Base-by-base conservation (phyloP, 805 yeast genomes). In the Spathaspora passalidarum region DNA sequence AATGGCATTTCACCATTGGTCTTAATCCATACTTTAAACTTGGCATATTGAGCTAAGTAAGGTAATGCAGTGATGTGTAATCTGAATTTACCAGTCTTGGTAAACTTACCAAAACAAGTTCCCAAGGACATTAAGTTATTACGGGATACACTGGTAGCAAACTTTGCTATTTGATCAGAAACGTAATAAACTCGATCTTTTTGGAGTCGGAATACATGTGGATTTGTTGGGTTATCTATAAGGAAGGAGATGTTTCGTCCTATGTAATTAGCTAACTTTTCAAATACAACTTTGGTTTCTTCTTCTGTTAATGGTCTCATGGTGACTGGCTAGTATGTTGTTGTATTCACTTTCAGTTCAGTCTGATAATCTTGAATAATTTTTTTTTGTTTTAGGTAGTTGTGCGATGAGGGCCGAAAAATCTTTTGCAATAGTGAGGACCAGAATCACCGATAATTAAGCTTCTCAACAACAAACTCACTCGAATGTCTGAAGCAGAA, bases 1-100 rank as follows among this genome's bases (percentile, higher is more conserved):
- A 86, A 94, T 11, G 99, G 98, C 99, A 94, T 94, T 68, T 94
- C 99, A 57, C 99, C 99, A 62, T 94, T 94, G 43, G 82, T 83
- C 66, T 94, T 94, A 68, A 94, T 88, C 99, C 99, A 94, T 35
- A 94, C 75, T 69, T 92, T 94, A 72, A 84, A 90, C 65, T 87
- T 88, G 42, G 99, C 97, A 62, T 85, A 84, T 56, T 88, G 85
- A 2, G 96, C 85, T 47, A 94, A 70, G 50, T 88, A 79, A 40
- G 87, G 83, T 52, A 94, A 76, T 3, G 97, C 78, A n/a, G 99
- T 94, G 51, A 94, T 84, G 65, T 94, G 99, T 54, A 94, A 74
- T 68, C 96, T 81, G 73, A 94, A 94, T 68, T 94, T 94, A 23
- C 97, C 97, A 2, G 97, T 87, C 75, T 94, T 94, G 41, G 99